Base-by-base conservation (phyloP, 495 filamentous ascomycete species). In the Aspergillus nanangensis region DNA sequence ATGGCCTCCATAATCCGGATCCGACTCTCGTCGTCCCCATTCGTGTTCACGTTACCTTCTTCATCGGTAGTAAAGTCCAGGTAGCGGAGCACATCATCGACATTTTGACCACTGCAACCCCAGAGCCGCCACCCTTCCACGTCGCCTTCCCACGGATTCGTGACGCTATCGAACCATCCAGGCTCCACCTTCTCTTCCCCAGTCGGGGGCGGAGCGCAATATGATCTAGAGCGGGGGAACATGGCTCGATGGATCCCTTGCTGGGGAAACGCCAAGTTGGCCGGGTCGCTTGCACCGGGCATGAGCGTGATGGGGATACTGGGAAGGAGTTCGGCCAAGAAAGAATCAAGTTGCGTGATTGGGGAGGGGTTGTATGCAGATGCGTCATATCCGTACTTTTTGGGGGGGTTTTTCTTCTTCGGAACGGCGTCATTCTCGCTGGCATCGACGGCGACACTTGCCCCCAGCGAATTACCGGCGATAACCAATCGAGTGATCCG, bases 301-400 rank as follows among this genome's bases (percentile, higher is more conserved):
- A 95, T 78, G 10, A 95, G 63, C 0, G 92, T 88, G 50, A 96
- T 61, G 17, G 92, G 83, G 56, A 96, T 76, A 45, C 81, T 81
- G 10, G 92, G 89, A 11, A 97, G 75, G 20, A 99, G 72, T 22
- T 81, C 74, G 2, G 84, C 73, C 7, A 99, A 75, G 68, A 96
- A 92, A 17, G 77, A 70, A 65, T 99, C 93, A 25, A 99, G 74
- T 39, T 83, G 84, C 29, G 81, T 81, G 5, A 88, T 88, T 2
- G 93, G 94, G 0, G 83, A 65, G 9, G 91, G 73, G 62, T 97
- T 93, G 70, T 95, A 97, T 1, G 86, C 65, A 23, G 82, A 80
- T 42, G 86, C 81, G 62, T 97, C 93, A 69, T 97, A 97, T 41
- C 94, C 92, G 67, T 97, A 97, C 51, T 93, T 96, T 60, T 92